These are phyloP conservation scores for Fusarium papillatum DNA, from an alignment of 2,329 filamentous ascomycete species.

Conservation along the genomic window DNA sequence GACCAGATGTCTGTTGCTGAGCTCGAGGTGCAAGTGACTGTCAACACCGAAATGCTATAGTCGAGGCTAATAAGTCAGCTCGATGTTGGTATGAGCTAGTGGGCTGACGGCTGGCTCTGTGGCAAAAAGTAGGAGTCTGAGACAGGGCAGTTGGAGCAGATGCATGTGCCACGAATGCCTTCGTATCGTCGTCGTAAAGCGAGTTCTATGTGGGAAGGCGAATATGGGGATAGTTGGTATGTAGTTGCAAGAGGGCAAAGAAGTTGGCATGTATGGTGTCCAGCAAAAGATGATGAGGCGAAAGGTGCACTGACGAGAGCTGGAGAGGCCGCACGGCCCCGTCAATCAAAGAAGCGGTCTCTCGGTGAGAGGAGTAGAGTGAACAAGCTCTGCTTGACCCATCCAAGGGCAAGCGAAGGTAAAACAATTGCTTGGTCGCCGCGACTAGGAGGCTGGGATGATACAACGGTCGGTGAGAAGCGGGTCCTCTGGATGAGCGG, in stretches of 20 bases:
- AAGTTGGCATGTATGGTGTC: conserved; percentile 28
- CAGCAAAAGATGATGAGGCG: conserved; percentile 31
- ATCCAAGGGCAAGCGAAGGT: conserved; percentile 27
- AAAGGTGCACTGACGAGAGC: conserved; percentile 30
- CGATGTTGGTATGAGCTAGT: conserved; percentile 20
- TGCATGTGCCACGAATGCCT: conserved; percentile 36
- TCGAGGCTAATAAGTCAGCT: conserved; percentile 13
- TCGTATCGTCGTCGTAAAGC: conserved; percentile 27
- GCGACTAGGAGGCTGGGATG: conserved; percentile 41
- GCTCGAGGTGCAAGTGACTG: conserved; percentile 18
- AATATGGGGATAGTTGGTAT: conserved; percentile 24
- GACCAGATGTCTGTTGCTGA: conserved; percentile 21
- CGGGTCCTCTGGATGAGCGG: conserved; percentile 42
- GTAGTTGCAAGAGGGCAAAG: conserved; percentile 30
- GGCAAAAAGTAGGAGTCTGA: conserved; percentile 20
- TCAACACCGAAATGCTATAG: conserved; percentile 4
- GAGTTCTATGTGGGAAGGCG: conserved; percentile 11
- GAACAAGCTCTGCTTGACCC: conserved; percentile 30
- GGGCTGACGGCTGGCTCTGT: conserved; percentile 21
- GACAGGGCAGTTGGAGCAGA: conserved; percentile 27
- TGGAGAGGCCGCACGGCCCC: conserved; percentile 28
- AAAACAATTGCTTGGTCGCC: conserved; percentile 31
- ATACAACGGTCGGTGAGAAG: conserved; percentile 42
- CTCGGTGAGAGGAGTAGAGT: conserved; percentile 27
- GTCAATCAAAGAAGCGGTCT: conserved; percentile 30